A percentile compares a stretch with the other conserved stretches of the same genome.
Evolutionary conservation across 345 rosid species (phyloP).

Genomic region (Corchorus capsularis): DNA sequence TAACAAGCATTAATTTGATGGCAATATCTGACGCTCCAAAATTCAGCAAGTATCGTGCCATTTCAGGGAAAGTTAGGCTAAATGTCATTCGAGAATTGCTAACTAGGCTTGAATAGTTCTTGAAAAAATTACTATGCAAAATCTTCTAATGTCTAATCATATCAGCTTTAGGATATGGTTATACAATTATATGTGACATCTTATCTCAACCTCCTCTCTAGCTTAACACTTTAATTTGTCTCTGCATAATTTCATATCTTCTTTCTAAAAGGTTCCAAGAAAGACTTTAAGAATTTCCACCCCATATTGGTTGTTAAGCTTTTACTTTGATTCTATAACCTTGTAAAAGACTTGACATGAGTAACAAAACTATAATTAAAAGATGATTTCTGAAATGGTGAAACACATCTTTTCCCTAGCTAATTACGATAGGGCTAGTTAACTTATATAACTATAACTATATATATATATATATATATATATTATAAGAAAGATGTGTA

Average conservation of each 20-base stretch:
- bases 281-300: background rate
- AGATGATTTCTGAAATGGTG: background rate
- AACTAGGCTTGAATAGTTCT: background rate
- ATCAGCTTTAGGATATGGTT: background rate
- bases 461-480: too few relatives aligned
- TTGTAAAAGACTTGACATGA: conserved; percentile 1
- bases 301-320: background rate
- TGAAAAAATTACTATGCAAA: background rate
- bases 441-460: too few relatives aligned
- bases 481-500: background rate
- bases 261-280: background rate
- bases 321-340: background rate
- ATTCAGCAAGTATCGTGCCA: background rate
- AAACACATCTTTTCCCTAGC: background rate
- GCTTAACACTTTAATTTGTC: background rate
- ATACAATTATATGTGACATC: background rate
- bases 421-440: too few relatives aligned
- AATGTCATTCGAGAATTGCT: background rate
- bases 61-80: background rate
- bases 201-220: background rate
- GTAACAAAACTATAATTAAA: background rate
- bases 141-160: conserved; percentile 14
- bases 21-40: background rate
- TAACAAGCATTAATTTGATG: background rate
- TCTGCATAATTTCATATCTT: background rate